These are phyloP conservation scores for Rhodotorula sp. DNA, from an alignment of 1,284 basidiomycete genomes.

Conservation along the genomic window DNA sequence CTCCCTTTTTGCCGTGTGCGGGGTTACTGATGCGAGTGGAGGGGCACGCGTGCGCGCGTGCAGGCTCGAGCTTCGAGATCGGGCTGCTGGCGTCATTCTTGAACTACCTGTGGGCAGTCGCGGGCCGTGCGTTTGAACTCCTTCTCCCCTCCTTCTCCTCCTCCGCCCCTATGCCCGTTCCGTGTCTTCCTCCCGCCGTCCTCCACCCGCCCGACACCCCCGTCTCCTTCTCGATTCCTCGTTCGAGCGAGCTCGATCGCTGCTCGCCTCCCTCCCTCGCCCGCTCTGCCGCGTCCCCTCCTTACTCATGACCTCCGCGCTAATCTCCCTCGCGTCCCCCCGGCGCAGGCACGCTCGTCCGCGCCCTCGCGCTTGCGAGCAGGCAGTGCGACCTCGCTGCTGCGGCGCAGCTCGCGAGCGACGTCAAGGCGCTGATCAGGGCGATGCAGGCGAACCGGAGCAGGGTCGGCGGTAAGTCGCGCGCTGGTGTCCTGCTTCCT, in stretches of 20 bases:
- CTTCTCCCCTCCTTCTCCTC: too few species aligned
- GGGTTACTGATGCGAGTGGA: too few species aligned
- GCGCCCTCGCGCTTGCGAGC: conserved; percentile 33
- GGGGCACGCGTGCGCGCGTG: not conserved
- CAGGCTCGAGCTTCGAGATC: conserved; percentile 26
- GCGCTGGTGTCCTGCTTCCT: too few species aligned
- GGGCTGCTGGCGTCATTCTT: conserved; percentile 19
- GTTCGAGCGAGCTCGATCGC: not conserved
- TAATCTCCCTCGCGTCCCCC: too few species aligned
- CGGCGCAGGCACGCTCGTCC: conserved; percentile 34
- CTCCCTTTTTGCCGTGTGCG: too few species aligned
- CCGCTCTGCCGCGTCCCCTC: too few species aligned
- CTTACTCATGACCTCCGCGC: too few species aligned
- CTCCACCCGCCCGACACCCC: too few species aligned
- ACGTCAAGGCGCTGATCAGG: conserved; percentile 17
- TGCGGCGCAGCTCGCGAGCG: conserved; percentile 7
- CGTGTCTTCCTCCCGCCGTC: too few species aligned
- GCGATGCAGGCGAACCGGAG: conserved; percentile 16
- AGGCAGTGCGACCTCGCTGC: conserved; percentile 8
- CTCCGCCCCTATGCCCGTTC: too few species aligned
- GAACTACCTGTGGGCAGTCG: conserved; percentile 30
- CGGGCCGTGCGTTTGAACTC: conserved; percentile 19
- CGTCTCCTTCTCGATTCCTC: too few species aligned
- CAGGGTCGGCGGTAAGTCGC: not conserved
- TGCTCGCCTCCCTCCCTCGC: not conserved